Evolutionary conservation across 148 eudicot genomes (phyloP), one percentile per base, ranked within the genome.

Genomic region (Camellia sinensis): DNA sequence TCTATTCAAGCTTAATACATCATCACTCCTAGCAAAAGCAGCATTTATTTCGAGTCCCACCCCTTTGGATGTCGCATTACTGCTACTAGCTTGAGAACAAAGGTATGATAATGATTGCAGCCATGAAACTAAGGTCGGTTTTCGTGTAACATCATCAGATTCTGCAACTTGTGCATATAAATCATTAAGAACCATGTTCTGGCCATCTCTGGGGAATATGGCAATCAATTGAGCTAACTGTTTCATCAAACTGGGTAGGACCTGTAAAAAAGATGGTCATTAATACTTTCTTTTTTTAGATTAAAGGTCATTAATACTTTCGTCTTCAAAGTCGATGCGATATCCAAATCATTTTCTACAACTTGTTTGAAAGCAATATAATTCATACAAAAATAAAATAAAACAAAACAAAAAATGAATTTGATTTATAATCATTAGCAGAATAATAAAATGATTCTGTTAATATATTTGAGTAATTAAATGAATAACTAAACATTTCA

Each of bases 131-230:
- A 95, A 83, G 21, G 93, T 57, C 1, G 94, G 92, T 83, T 95
- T 95, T 67, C 97, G 82, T 67, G 92, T 92, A 73, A 95, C 95
- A 83, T 95, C 97, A 80, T 95, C 99, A 68, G 97, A 95, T 75
- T 95, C 99, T 79, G 99, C 94, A 82, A 95, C 89, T 71, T 88
- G 89, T 52, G 81, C 87, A 87, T 93, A 92, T 60, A 95, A 82
- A 72, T 93, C 92, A 71, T 90, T 82, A 48, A 95, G 94, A 74
- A 88, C 85, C 88, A 75, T 84, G 79, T 88, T 86, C 79, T 89
- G 99, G 41, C 89, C 92, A 73, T 85, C 87, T 72, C 82, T 82
- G 13, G 97, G 97, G 53, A 95, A 84, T 69, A 84, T 76, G 21
- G 87, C 82, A 75, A 89, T 81, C 71, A 91, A 85, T 78, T 88